Conservation (phyloP, 768 basidiomycete genomes). For the Hygrophorus russula region DNA sequence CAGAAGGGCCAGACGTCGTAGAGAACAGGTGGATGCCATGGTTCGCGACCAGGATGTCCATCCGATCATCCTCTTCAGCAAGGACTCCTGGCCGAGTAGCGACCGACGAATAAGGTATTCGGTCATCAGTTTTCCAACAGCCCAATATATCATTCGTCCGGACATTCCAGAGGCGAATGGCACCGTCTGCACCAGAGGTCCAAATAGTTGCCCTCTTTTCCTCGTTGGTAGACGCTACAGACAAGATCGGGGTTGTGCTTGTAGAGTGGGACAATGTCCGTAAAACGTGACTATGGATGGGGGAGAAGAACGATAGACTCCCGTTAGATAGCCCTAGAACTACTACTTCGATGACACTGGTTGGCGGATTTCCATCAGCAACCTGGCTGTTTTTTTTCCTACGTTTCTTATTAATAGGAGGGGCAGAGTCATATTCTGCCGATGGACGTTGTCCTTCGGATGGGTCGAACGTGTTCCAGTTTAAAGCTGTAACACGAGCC, state of each 20-base stretch:
- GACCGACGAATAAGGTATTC: slow-evolving; percentile 45
- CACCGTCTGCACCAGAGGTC: slow-evolving; percentile 49
- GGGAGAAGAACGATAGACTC: slow-evolving; percentile 48
- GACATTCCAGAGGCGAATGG: slow-evolving; percentile 47
- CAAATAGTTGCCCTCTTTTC: slow-evolving; percentile 28
- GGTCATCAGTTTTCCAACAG: slow-evolving; percentile 46
- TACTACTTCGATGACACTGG: slow-evolving; percentile 29
- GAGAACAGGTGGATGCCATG: slow-evolving; percentile 48
- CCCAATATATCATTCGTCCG: slow-evolving; percentile 35
- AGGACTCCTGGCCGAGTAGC: slow-evolving; percentile 24
- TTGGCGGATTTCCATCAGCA: slow-evolving; percentile 10
- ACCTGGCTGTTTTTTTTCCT: slow-evolving; percentile 27
- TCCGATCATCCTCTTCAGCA: slow-evolving; percentile 21
- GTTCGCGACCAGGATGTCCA: slow-evolving; percentile 45
- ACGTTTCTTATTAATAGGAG: slow-evolving; percentile 43
- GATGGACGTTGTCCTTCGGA: slow-evolving; percentile 14
- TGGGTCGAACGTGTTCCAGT: slow-evolving; percentile 35
- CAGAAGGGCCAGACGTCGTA: slow-evolving; percentile 10
- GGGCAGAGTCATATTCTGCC: slow-evolving; percentile 14
- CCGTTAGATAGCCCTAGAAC: slow-evolving; percentile 54
- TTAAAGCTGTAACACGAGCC: slow-evolving; percentile 41
- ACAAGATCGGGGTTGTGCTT: slow-evolving; percentile 41
- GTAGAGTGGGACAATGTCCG: slow-evolving; percentile 44
- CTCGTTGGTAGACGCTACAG: slow-evolving; percentile 26
- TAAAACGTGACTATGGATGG: slow-evolving; percentile 43